Evolutionary conservation across 192 early-diverging fungal genomes (phyloP), one percentile per base, ranked within the genome.

Genomic region (Coemansia sp.): DNA sequence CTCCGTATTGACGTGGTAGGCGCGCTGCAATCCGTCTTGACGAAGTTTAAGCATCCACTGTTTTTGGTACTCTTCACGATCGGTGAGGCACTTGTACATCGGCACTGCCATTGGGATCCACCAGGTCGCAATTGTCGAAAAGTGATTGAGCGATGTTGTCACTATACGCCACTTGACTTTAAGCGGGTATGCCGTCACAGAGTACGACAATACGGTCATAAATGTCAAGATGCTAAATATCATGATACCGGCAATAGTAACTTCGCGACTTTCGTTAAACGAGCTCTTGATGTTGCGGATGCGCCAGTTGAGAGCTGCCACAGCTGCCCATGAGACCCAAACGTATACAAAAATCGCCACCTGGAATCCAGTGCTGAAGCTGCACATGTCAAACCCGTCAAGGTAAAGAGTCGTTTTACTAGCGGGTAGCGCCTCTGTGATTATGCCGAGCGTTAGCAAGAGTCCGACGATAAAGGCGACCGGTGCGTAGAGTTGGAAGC

Each of bases 201-300:
- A 15, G 65, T 73, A 79, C 43, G 73, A 65, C 69, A 85, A 72
- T 8, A 63, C 47, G 0, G 84, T 85, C 24, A 74, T 72, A 29
- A 73, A 73, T 12, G 64, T 64, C 5, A 83, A 63, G 18, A 75
- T 47, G 12, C 64, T 62, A 62, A 78, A 78, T 2, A 78, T 69
- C 0, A 70, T 52, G 0, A 62, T 10, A 60, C 84, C 76, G 0
- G 73, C 68, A 2, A 70, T 27, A 20, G 62, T 49, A 27, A 73
- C 71, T 41, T 80, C 75, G 38, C 79, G 78, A 27, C 64, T 71
- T 65, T 85, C 83, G 50, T 85, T 85, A 52, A 85, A 85, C 22
- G 78, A 78, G 71, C 75, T 78, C 60, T 78, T 78, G 63, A 85
- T 81, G 38, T 71, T 61, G 57, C 83, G 79, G 44, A 82, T 82